These are phyloP conservation scores for Saccharomyces mikatae DNA, from an alignment of 805 yeast species.

Conservation along the genomic window DNA sequence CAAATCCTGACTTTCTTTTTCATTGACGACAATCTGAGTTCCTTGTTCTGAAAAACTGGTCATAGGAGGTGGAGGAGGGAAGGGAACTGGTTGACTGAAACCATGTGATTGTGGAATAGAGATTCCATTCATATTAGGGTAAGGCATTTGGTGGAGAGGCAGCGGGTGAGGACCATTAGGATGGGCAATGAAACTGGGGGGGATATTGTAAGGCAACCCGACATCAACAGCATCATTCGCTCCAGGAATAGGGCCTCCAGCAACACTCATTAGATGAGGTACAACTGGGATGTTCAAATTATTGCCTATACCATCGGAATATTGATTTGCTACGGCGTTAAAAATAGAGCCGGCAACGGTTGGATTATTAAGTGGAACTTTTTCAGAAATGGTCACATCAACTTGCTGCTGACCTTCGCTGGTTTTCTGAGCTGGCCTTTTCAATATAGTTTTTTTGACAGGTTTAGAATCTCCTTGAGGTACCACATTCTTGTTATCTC, in stretches of 20 bases:
- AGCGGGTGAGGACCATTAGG: neutral
- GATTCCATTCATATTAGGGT: neutral
- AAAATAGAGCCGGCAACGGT: slow-evolving; percentile 27
- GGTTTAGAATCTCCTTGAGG: neutral
- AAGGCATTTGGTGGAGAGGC: slow-evolving; percentile 6
- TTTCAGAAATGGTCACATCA: slow-evolving; percentile 14
- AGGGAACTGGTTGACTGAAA: slow-evolving; percentile 5
- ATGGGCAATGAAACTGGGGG: slow-evolving; percentile 11
- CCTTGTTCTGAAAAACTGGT: slow-evolving; percentile 1
- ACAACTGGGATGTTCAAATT: slow-evolving; percentile 1
- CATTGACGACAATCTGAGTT: slow-evolving; percentile 4
- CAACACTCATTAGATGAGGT: slow-evolving; percentile 5
- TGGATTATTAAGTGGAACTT: slow-evolving; percentile 11
- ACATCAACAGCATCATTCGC: slow-evolving; percentile 11
- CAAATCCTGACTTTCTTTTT: slow-evolving; percentile 8
- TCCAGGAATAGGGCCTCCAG: slow-evolving; percentile 2
- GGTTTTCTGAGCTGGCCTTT: neutral
- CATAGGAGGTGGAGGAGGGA: slow-evolving; percentile 8
- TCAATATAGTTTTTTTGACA: neutral
- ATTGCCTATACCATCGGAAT: slow-evolving; percentile 7
- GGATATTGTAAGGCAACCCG: slow-evolving; percentile 24
- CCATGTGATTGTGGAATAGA: slow-evolving; percentile 5
- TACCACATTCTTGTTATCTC: neutral
- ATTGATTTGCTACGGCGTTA: slow-evolving; percentile 29
- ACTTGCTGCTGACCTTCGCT: neutral